phyloP scores from a whole-genome alignment of 139 green algal genomes.

The Chlamydomonas sphaeroides region DNA sequence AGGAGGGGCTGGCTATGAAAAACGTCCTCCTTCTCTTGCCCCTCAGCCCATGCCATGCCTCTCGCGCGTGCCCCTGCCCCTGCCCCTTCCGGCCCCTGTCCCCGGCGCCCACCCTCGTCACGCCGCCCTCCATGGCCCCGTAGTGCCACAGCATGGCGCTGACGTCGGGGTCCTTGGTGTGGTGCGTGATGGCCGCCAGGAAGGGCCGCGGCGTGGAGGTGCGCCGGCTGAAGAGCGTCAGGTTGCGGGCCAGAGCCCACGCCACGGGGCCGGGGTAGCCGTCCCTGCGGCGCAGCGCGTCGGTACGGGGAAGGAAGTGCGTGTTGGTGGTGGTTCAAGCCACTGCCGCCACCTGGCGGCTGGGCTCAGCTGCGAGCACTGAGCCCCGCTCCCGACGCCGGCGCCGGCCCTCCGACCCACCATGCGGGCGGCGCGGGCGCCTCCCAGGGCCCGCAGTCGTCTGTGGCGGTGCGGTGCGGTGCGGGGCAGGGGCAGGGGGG shows the following conservation, averaged over 20 bases:
- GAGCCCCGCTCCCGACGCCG: too few relatives aligned
- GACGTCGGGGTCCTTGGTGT: constrained; percentile 41
- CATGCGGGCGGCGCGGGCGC: constrained; percentile 14
- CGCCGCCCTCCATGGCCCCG: constrained; percentile 49
- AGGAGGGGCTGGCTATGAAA: too few relatives aligned
- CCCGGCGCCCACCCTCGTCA: constrained; percentile 37
- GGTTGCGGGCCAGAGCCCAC: constrained; percentile 17
- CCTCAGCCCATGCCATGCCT: too few relatives aligned
- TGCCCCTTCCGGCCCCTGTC: not conserved
- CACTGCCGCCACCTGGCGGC: too few relatives aligned
- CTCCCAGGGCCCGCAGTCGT: constrained; percentile 39
- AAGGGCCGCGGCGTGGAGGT: constrained; percentile 39
- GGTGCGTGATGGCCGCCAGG: constrained; percentile 43
- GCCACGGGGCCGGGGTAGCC: not conserved
- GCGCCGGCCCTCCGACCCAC: not conserved
- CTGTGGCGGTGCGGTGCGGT: too few relatives aligned
- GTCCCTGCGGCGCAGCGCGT: not conserved
- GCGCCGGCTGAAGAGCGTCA: constrained; percentile 9
- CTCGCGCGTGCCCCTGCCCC: too few relatives aligned
- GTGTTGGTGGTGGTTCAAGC: too few relatives aligned
- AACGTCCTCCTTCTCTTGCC: too few relatives aligned
- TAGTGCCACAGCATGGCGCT: constrained; percentile 51
- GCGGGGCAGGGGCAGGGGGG: too few relatives aligned
- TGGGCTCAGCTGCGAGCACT: too few relatives aligned
- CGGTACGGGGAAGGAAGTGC: too few relatives aligned